Conservation (phyloP, 2,329 filamentous ascomycete species). For the Sclerotinia glacialis region DNA sequence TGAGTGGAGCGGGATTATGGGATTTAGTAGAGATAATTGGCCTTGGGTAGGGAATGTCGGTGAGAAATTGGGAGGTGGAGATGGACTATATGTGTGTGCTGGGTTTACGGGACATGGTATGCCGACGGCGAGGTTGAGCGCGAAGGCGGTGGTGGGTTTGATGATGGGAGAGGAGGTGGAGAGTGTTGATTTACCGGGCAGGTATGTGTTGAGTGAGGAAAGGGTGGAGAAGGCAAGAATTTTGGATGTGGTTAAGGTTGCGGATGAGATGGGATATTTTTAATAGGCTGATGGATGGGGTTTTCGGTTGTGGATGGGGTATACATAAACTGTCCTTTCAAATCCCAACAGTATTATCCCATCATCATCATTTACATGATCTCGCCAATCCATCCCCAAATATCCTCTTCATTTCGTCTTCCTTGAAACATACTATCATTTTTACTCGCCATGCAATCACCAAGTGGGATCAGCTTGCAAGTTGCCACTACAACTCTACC, state of each 20-base stretch:
- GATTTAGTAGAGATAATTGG: conserved; percentile 62
- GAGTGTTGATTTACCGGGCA: conserved; percentile 46
- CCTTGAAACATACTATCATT: not conserved
- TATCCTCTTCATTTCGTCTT: not conserved
- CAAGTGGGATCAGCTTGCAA: not conserved
- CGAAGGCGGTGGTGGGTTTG: conserved; percentile 60
- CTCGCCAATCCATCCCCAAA: not conserved
- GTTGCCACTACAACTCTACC: not conserved
- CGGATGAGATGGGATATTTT: conserved; percentile 28
- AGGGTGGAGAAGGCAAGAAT: conserved; percentile 31
- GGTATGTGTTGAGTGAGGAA: conserved; percentile 39
- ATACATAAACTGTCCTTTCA: no score
- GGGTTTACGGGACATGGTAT: conserved; percentile 76
- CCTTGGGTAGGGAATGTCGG: conserved; percentile 73
- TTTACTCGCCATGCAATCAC: not conserved
- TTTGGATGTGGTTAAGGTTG: conserved; percentile 33
- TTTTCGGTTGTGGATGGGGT: not conserved
- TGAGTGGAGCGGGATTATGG: conserved; percentile 79
- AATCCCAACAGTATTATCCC: not conserved
- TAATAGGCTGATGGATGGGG: no score
- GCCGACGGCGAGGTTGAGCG: conserved; percentile 68
- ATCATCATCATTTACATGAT: not conserved
- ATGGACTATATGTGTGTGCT: conserved; percentile 60
- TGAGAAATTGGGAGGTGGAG: conserved; percentile 47
- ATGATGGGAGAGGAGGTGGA: conserved; percentile 47